Evolutionary conservation across 1,284 basidiomycete genomes (phyloP).

Genomic region (Lentinula novae-zelandiae): DNA sequence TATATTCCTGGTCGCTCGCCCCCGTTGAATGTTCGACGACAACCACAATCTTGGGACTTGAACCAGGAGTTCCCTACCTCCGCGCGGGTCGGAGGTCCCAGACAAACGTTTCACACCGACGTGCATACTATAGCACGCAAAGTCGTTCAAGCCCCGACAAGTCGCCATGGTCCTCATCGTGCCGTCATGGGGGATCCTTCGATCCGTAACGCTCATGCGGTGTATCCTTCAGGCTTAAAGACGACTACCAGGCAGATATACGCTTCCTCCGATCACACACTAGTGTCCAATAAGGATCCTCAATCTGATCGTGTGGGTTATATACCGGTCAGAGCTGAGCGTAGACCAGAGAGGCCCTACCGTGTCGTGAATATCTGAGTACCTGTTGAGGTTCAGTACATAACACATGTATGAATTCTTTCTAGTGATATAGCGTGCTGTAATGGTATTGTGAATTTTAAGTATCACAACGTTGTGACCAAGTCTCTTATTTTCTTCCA

Average conservation of each 20-base stretch:
- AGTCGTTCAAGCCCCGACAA: neutral
- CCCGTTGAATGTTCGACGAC: neutral
- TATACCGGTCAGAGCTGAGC: neutral
- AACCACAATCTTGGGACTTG: neutral
- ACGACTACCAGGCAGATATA: neutral
- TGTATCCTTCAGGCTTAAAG: neutral
- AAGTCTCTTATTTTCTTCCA: conserved; percentile 19
- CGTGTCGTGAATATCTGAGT: neutral
- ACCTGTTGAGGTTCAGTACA: neutral
- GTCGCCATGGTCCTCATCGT: neutral
- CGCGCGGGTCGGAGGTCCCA: neutral
- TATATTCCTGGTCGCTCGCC: neutral
- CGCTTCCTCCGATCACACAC: neutral
- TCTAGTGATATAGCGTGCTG: neutral
- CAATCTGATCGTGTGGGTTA: neutral
- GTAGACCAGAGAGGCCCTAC: neutral
- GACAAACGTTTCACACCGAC: neutral
- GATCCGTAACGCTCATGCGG: neutral
- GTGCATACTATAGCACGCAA: neutral
- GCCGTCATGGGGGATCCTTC: neutral
- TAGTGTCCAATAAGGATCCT: neutral
- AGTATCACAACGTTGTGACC: neutral
- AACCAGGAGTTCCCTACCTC: conserved; percentile 1
- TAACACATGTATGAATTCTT: neutral
- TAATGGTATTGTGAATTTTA: neutral